Evolutionary conservation across 805 yeast genomes (phyloP), one percentile per base, ranked within the genome.

Genomic region (Babjeviella inositovora): DNA sequence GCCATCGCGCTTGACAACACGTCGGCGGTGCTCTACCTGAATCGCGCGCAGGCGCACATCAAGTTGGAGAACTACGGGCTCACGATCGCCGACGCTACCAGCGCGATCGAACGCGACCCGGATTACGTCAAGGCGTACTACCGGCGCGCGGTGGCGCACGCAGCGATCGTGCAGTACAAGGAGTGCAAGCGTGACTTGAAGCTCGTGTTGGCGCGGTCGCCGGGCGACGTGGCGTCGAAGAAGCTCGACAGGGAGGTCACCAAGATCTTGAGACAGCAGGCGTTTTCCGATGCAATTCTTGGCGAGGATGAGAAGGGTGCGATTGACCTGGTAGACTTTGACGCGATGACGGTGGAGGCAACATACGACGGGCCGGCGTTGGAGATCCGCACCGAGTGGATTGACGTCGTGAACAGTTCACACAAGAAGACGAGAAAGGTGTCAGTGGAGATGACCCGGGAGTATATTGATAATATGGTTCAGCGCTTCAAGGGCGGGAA

Each of bases 31-130:
- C 70, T 74, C 31, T 81, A 57, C 41, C 73, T 94, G 7, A 87
- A 87, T 47, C 60, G 95, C 32, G 95, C 97, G 0, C 84, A 82
- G 43, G 93, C 82, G 1, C 74, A 84, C 34, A 69, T 87, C 39
- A 80, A 82, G 38, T 45, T 72, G 26, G 98, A 87, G 43, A 74
- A 73, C 37, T 85, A 75, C 43, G 97, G 95, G 4, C 57, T 68
- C 25, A 93, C 95, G 1, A 62, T 85, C 3, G 53, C 46, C n/a
- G 95, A 85, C 43, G 72, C 93, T 35, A 64, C 71, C 16, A 49
- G 52, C 20, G 80, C 96, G 2, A 58, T 90, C 20, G 62, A 58
- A 22, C 38, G 73, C 7, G 82, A 87, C 40, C 62, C 71, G 1
- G 41, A 51, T 11, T 76, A 80, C 38, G 49, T 71, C 17, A 87